A percentile compares a stretch with the other conserved stretches of the same genome.
Evolutionary conservation across 2,329 filamentous ascomycete species (phyloP).

Genomic region (Cordyceps cateniannulata): DNA sequence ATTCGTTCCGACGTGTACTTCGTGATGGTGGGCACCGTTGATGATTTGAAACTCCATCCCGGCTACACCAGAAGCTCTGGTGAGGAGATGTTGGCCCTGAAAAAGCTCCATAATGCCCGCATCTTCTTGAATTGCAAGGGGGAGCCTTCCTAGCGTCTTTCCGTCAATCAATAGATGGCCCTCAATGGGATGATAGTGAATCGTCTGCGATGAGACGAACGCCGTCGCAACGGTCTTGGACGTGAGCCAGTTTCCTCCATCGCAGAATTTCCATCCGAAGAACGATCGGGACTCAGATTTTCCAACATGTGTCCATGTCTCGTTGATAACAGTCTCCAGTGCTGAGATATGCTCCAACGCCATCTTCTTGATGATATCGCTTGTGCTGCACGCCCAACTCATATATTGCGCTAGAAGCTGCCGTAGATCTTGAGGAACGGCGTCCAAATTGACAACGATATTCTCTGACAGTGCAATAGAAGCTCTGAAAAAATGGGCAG

Average conservation of each 20-base stretch:
- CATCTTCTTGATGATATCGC: not conserved
- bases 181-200: conserved; percentile 28
- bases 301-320: not conserved
- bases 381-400: conserved; percentile 14
- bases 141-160: conserved; percentile 38
- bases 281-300: not conserved
- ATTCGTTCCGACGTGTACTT: conserved; percentile 49
- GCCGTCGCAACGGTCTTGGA: not conserved
- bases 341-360: not conserved
- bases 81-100: conserved; percentile 42
- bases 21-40: conserved; percentile 18
- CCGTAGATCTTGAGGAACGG: conserved; percentile 2
- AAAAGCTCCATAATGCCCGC: conserved; percentile 44
- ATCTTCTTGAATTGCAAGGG: conserved; percentile 40
- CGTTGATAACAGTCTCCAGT: not conserved
- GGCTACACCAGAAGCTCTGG: conserved; percentile 41
- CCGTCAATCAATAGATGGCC: conserved; percentile 31
- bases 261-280: not conserved
- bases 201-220: conserved; percentile 15
- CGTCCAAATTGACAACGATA: conserved; percentile 15
- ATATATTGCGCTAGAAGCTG: conserved; percentile 19
- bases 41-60: conserved; percentile 46
- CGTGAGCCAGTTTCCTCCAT: not conserved
- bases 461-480: conserved; percentile 24
- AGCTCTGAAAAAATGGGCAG: conserved; percentile 18